A percentile compares a stretch with the other conserved stretches of the same genome.
Evolutionary conservation across 257 asterid genomes (phyloP).

Genomic region (Solanum arcanum): DNA sequence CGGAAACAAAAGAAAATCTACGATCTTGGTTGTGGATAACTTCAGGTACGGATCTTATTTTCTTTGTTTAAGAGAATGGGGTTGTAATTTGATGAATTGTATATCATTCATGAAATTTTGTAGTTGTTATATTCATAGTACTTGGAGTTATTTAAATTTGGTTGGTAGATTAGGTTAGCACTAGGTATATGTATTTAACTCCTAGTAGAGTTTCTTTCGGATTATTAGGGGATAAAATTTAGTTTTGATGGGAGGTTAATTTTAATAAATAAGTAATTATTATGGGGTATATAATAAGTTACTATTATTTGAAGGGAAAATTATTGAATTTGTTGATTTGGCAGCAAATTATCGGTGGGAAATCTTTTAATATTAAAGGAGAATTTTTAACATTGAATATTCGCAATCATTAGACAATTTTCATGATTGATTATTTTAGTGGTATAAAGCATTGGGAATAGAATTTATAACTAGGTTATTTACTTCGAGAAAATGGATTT

Average conservation of each 20-base stretch:
- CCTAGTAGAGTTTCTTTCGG: neutral
- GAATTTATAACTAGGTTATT: no score
- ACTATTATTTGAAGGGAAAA: no score
- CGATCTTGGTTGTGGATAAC: neutral
- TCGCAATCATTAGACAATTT: no score
- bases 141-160: neutral
- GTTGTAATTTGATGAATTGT: neutral
- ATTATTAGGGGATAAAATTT: neutral
- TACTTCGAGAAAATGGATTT: no score
- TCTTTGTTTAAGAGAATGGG: neutral
- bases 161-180: neutral
- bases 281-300: no score
- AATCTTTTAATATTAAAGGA: no score
- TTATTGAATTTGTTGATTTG: no score
- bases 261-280: no score
- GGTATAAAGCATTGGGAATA: no score
- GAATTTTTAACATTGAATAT: no score
- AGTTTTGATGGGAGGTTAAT: neutral
- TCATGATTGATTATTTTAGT: no score
- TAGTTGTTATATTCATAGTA: neutral
- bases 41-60: neutral
- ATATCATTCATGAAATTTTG: neutral
- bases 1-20: neutral
- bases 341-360: no score
- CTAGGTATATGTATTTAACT: neutral